Conservation (phyloP, 257 asterid species). For the Verbena officinalis region DNA sequence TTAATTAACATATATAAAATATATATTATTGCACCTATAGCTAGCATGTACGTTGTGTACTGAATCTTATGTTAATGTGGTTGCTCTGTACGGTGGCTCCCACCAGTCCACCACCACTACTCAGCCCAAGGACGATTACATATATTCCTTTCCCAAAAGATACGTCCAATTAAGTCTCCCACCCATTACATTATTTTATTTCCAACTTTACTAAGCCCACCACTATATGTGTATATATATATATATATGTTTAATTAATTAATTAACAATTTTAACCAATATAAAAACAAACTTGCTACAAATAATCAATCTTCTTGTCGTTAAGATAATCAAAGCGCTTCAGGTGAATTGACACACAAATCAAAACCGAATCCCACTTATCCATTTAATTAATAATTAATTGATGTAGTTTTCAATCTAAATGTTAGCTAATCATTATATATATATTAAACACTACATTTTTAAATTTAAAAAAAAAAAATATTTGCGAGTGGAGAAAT, state of each 20-base stretch:
- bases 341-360: slow-evolving; percentile 30
- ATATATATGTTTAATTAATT: no score
- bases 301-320: background rate
- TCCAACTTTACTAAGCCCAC: slow-evolving; percentile 7
- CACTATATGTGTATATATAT: slow-evolving; percentile 4
- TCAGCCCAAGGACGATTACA: slow-evolving; percentile 53
- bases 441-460: no score
- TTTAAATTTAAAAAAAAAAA: no score
- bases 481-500: no score
- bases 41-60: background rate
- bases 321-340: slow-evolving; percentile 19
- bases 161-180: slow-evolving; percentile 24
- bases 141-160: slow-evolving; percentile 41
- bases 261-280: no score
- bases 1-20: no score
- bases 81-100: slow-evolving; percentile 27
- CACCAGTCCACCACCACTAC: slow-evolving; percentile 31
- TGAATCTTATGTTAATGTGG: background rate
- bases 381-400: slow-evolving; percentile 6
- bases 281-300: background rate
- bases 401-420: no score
- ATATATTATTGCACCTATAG: background rate
- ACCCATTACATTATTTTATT: slow-evolving; percentile 9
- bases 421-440: no score
- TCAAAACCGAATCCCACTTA: slow-evolving; percentile 56